Evolutionary conservation across 441 rosid species (phyloP), one percentile per base, ranked within the genome.

Genomic region (Brassica balearica): DNA sequence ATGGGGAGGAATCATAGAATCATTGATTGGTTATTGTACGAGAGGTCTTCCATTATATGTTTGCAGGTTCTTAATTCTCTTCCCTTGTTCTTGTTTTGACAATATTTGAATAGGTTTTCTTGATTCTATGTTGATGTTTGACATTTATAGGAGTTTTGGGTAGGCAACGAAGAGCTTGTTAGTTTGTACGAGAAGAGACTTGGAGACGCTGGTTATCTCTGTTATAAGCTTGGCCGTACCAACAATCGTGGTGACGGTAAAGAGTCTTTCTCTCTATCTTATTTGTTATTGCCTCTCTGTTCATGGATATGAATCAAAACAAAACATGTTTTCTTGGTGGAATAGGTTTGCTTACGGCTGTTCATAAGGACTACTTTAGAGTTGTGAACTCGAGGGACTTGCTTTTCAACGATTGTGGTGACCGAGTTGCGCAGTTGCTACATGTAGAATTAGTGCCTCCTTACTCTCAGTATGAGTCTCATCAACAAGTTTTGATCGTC

Each of bases 171-270:
- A 73, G 97, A 94, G 80, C 89, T 94, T 75, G 98, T 94, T 25
- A 83, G 78, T 71, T 61, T 94, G 76, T 94, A 92, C 38, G 96
- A 94, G 87, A 90, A 87, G 86, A 89, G 96, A 77, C 89, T 94
- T 62, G 87, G 88, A 11, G 91, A 86, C 56, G 96, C 96, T 78
- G 97, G 98, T 71, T 94, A 94, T 85, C 79, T 84, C 61, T 81
- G 79, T 84, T 92, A 84, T 82, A 87, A 89, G 86, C 96, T 94
- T 51, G 90, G 84, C 12, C 93, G 98, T 43, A 94, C 98, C 76
- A 94, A 94, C 85, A 94, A 92, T 74, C 94, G 98, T 2, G 97
- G 96, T 5, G 98, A 94, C 80, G 98, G 98, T 94, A 66, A 65
- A 63, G 11, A 27, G 5, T 27, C 5, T n/a, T n/a, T 71, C 23